Evolutionary conservation across 805 yeast species (phyloP).

Genomic region (Sugiyamaella chiloensis): DNA sequence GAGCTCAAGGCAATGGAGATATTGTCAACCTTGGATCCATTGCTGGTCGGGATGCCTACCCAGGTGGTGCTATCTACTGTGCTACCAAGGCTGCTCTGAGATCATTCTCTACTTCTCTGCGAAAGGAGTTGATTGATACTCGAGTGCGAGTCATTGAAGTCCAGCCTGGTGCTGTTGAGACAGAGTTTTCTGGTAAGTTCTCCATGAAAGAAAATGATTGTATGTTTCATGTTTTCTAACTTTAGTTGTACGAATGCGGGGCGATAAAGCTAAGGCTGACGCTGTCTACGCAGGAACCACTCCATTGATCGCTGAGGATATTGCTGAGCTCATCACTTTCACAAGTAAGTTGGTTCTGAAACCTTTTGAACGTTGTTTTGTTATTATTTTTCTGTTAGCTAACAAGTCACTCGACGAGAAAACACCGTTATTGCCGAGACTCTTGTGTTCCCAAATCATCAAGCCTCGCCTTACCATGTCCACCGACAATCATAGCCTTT

Average conservation of each 20-base stretch:
- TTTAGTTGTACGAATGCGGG: conserved; percentile 53
- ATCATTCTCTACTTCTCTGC: conserved; percentile 54
- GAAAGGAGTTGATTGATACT: conserved; percentile 73
- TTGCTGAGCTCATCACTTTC: conserved; percentile 71
- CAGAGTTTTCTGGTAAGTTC: conserved; percentile 54
- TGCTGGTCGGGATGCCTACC: conserved; percentile 69
- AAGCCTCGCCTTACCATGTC: conserved; percentile 68
- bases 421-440: conserved; percentile 78
- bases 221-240: conserved; percentile 6
- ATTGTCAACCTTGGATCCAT: conserved; percentile 65
- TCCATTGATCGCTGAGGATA: conserved; percentile 69
- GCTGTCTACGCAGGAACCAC: conserved; percentile 63
- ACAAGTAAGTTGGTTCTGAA: conserved; percentile 29
- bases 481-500: conserved; percentile 5
- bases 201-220: no score
- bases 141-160: conserved; percentile 68
- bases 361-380: neutral
- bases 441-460: conserved; percentile 79
- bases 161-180: conserved; percentile 78
- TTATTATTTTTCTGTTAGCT: conserved; percentile 13
- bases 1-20: conserved; percentile 60
- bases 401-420: conserved; percentile 52
- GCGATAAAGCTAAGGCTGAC: conserved; percentile 58
- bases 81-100: conserved; percentile 63
- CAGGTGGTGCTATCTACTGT: conserved; percentile 70